Conservation (phyloP, 805 yeast genomes). For the Wickerhamomyces silvicola region DNA sequence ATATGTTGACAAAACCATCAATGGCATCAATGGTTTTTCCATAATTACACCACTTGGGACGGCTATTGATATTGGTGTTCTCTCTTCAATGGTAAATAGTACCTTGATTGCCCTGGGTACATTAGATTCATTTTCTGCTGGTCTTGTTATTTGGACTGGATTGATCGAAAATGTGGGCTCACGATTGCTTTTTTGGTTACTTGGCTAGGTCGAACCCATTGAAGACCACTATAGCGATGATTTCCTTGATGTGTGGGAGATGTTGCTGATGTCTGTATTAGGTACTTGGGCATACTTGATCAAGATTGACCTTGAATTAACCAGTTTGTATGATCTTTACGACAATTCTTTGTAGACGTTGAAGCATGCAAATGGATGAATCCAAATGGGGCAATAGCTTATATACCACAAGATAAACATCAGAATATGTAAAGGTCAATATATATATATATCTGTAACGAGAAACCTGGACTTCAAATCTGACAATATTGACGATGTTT, state of each 20-base stretch:
- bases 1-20: slow-evolving; percentile 43
- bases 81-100: slow-evolving; percentile 48
- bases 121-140: slow-evolving; percentile 65
- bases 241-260: slow-evolving; percentile 48
- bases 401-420: no score
- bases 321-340: no score
- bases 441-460: no score
- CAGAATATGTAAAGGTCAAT: no score
- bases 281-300: slow-evolving; percentile 77
- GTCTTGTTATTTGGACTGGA: slow-evolving; percentile 65
- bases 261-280: slow-evolving; percentile 63
- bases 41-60: slow-evolving; percentile 63
- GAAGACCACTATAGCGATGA: slow-evolving; percentile 40
- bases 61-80: slow-evolving; percentile 66
- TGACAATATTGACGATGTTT: no score
- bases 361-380: no score
- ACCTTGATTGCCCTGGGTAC: slow-evolving; percentile 59
- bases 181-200: slow-evolving; percentile 50
- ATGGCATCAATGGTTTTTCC: slow-evolving; percentile 38
- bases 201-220: slow-evolving; percentile 49
- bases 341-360: no score
- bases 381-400: no score
- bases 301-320: no score
- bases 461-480: no score
- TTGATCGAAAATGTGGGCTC: slow-evolving; percentile 68